These are phyloP conservation scores for Letharia columbiana DNA, from an alignment of 495 filamentous ascomycete genomes.

Conservation along the genomic window DNA sequence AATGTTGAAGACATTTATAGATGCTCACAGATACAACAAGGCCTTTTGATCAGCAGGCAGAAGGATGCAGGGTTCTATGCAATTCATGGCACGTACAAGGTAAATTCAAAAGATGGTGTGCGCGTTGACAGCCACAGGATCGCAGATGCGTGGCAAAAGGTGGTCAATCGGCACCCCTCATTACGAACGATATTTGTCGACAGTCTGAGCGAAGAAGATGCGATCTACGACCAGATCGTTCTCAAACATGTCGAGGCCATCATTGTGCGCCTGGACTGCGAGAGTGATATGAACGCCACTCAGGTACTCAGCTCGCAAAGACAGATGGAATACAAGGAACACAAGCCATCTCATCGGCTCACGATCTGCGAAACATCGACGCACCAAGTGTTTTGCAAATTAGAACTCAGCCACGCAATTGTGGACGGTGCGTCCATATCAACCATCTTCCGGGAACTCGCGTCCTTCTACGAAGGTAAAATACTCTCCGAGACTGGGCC, in stretches of 20 bases:
- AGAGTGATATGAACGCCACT: slow-evolving; percentile 29
- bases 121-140: slow-evolving; percentile 35
- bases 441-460: slow-evolving; percentile 40
- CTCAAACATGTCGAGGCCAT: slow-evolving; percentile 34
- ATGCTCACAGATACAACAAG: slow-evolving; percentile 60
- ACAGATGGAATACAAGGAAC: slow-evolving; percentile 32
- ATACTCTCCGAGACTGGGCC: slow-evolving; percentile 33
- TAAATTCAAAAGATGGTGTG: slow-evolving; percentile 31
- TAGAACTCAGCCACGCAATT: slow-evolving; percentile 50
- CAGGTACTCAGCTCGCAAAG: slow-evolving; percentile 31
- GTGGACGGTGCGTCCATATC: slow-evolving; percentile 45
- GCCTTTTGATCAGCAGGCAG: slow-evolving; percentile 52
- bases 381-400: slow-evolving; percentile 38
- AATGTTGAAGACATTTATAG: slow-evolving; percentile 57
- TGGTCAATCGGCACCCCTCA: slow-evolving; percentile 43
- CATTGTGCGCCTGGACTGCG: slow-evolving; percentile 33
- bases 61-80: slow-evolving; percentile 51
- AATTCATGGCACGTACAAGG: slow-evolving; percentile 52
- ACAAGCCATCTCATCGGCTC: slow-evolving; percentile 40
- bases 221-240: slow-evolving; percentile 43
- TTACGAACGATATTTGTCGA: slow-evolving; percentile 46
- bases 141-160: slow-evolving; percentile 39
- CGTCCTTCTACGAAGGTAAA: slow-evolving; percentile 39
- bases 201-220: slow-evolving; percentile 36
- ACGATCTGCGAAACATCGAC: slow-evolving; percentile 38